phyloP scores from a whole-genome alignment of 1,139 yeast species.

The Yamadazyma triangularis region DNA sequence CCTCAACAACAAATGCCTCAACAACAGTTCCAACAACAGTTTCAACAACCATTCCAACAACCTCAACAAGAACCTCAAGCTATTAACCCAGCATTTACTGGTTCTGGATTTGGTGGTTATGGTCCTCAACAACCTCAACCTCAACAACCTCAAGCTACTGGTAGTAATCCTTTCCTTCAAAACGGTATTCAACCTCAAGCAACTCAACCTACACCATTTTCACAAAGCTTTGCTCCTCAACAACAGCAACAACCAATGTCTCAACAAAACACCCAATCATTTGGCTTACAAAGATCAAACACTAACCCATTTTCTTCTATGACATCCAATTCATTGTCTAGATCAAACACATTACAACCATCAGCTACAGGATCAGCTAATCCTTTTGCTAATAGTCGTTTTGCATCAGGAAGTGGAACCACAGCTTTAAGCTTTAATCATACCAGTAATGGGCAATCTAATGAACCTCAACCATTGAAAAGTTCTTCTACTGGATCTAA shows the following conservation, averaged over 20 bases:
- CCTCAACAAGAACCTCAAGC: slow-evolving; percentile 9
- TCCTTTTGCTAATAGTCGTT: slow-evolving; percentile 46
- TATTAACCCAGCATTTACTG: slow-evolving; percentile 38
- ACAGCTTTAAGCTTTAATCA: slow-evolving; percentile 32
- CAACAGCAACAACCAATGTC: slow-evolving; percentile 7
- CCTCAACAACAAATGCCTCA: slow-evolving; percentile 9
- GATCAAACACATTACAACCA: slow-evolving; percentile 2
- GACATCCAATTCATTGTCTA: slow-evolving; percentile 1
- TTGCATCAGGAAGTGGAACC: slow-evolving; percentile 28
- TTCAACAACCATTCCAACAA: slow-evolving; percentile 6
- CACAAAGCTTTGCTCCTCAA: slow-evolving; percentile 13
- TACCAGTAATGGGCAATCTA: slow-evolving; percentile 12
- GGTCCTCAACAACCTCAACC: slow-evolving; percentile 23
- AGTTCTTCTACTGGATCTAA: slow-evolving; percentile 38
- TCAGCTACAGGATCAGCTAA: slow-evolving; percentile 25
- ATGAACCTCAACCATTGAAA: slow-evolving; percentile 16
- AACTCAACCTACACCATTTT: slow-evolving; percentile 11
- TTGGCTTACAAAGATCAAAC: slow-evolving; percentile 22
- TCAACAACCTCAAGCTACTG: slow-evolving; percentile 18
- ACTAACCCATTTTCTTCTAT: slow-evolving; percentile 41
- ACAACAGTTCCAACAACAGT: slow-evolving; percentile 7
- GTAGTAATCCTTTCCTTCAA: slow-evolving; percentile 24
- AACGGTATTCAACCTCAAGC: slow-evolving; percentile 9
- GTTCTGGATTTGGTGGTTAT: slow-evolving; percentile 57
- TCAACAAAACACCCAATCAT: slow-evolving; percentile 15